Evolutionary conservation across 768 basidiomycete species (phyloP).

Genomic region (Leucogyrophana mollusca): DNA sequence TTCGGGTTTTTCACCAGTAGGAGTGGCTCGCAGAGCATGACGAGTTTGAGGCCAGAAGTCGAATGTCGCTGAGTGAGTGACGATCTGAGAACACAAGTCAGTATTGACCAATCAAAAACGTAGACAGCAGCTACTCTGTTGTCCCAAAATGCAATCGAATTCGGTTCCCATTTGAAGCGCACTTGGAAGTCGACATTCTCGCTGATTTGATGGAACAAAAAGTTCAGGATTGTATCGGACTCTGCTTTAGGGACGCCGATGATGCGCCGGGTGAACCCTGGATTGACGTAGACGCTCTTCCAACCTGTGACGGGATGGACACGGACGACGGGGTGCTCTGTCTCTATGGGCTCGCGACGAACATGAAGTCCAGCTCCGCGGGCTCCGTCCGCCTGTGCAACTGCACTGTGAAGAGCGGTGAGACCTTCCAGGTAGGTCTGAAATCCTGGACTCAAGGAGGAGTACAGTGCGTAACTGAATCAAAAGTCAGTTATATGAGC

Average conservation of each 20-base stretch:
- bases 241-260: conserved; percentile 79
- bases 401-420: conserved; percentile 71
- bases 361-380: conserved; percentile 68
- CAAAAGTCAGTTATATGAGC: conserved; percentile 7
- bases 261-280: conserved; percentile 80
- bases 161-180: conserved; percentile 73
- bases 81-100: conserved; percentile 41
- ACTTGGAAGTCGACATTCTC: conserved; percentile 74
- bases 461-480: conserved; percentile 76
- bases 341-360: conserved; percentile 66
- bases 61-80: conserved; percentile 78
- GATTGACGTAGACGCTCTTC: conserved; percentile 83
- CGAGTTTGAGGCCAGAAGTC: conserved; percentile 79
- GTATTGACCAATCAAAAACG: not conserved
- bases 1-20: conserved; percentile 76
- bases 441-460: conserved; percentile 71
- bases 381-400: conserved; percentile 75
- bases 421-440: conserved; percentile 77
- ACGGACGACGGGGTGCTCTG: conserved; percentile 77
- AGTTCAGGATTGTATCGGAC: conserved; percentile 68
- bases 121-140: conserved; percentile 56
- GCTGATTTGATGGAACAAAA: conserved; percentile 70
- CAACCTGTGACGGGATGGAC: conserved; percentile 84
- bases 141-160: conserved; percentile 86
- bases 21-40: conserved; percentile 79